phyloP scores from a whole-genome alignment of 805 yeast species.

The Schizosaccharomyces cryophilus region DNA sequence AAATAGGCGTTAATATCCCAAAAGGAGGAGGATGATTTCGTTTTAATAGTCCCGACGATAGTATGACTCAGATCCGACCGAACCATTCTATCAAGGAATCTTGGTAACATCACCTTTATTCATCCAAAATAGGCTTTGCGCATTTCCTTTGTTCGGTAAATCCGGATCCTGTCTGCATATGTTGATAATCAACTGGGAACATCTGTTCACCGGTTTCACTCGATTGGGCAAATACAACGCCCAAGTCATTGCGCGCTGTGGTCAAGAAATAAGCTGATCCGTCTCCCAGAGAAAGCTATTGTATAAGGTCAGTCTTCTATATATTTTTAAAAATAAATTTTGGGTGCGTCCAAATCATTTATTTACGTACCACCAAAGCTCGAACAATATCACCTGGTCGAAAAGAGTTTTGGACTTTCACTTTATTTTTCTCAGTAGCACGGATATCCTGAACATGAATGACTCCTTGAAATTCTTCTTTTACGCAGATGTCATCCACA shows the following conservation, averaged over 20 bases:
- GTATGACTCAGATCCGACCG: background rate
- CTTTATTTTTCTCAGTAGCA: conserved; percentile 73
- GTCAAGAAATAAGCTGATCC: conserved; percentile 73
- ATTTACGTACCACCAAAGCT: conserved; percentile 23
- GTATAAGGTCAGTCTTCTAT: background rate
- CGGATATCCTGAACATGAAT: conserved; percentile 50
- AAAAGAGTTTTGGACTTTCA: conserved; percentile 52
- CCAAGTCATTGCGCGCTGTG: conserved; percentile 76
- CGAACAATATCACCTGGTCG: conserved; percentile 83
- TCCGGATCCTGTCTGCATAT: conserved; percentile 65
- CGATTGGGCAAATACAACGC: conserved; percentile 68
- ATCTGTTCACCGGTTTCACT: conserved; percentile 48
- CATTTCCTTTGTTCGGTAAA: conserved; percentile 59
- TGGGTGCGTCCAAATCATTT: conserved; percentile 18
- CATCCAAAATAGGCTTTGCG: conserved; percentile 42
- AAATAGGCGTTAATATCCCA: too few species aligned
- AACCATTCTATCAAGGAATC: background rate
- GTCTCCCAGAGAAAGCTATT: conserved; percentile 53
- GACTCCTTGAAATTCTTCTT: conserved; percentile 10
- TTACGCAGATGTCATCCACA: conserved; percentile 25
- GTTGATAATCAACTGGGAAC: conserved; percentile 89
- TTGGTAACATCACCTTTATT: background rate
- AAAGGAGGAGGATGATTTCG: too few species aligned
- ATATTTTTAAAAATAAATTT: too few species aligned
- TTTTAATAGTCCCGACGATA: too few species aligned